phyloP scores from a whole-genome alignment of 2,329 filamentous ascomycete genomes.

The Aspergillus sp. region DNA sequence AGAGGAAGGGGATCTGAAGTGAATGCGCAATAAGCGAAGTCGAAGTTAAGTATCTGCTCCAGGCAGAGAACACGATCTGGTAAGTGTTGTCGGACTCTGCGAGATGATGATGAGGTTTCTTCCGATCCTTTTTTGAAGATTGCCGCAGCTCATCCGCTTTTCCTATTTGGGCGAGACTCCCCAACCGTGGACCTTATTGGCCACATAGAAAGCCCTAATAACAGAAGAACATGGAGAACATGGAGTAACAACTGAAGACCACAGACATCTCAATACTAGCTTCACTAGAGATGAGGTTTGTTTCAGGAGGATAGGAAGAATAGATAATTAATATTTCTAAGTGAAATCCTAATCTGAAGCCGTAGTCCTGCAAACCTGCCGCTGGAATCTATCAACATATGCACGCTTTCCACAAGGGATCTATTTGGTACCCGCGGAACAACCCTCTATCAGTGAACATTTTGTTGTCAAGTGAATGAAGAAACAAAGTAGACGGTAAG shows the following conservation, averaged over 20 bases:
- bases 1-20: slow-evolving; percentile 13
- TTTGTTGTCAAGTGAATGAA: background rate
- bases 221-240: slow-evolving; percentile 2
- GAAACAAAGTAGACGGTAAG: background rate
- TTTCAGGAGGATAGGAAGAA: background rate
- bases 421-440: background rate
- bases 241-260: background rate
- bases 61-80: slow-evolving; percentile 34
- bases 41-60: slow-evolving; percentile 32
- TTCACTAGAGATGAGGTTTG: background rate
- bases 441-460: background rate
- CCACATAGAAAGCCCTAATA: slow-evolving; percentile 14
- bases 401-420: background rate
- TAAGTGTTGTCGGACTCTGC: slow-evolving; percentile 15
- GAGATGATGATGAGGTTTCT: slow-evolving; percentile 33
- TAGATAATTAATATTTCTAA: background rate
- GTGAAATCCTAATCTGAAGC: background rate
- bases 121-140: slow-evolving; percentile 27
- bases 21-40: slow-evolving; percentile 8
- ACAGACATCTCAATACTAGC: background rate
- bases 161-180: slow-evolving; percentile 23
- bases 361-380: background rate
- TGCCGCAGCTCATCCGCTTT: slow-evolving; percentile 23
- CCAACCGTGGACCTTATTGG: slow-evolving; percentile 21
- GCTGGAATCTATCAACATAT: slow-evolving; percentile 2